Base-by-base conservation (phyloP, 2,329 filamentous ascomycete species). In the Aspergillus sp. region DNA sequence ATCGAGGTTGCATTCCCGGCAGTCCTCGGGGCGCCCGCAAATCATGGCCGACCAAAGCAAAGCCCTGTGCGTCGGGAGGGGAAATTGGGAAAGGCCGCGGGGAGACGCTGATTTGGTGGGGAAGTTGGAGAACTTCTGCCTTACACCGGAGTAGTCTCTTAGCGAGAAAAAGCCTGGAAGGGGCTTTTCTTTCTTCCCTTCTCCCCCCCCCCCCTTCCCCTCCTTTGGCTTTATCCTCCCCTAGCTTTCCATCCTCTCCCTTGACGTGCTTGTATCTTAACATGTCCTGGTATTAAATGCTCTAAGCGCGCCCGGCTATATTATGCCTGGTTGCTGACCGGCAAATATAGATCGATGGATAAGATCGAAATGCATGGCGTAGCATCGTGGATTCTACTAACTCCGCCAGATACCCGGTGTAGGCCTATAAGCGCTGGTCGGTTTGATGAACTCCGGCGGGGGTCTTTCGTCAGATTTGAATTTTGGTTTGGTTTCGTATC, bases 1-100 rank as follows among this genome's bases (percentile, higher is more conserved):
- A 59, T 55, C 55, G 39, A 55, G 50, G 58, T 60, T 63, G 54
- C 59, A 62, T 60, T 29, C 49, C 51, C 45, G 45, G 45, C 45
- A 20, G 18, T 10, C 18, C 46, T 53, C 39, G 51, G 52, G 18
- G 39, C 24, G 24, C 39, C 54, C 20, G 20, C 20, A 20, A 20
- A 20, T 20, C 20, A 20, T 20, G 20, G 20, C 20, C 20, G 20
- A 20, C 20, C 20, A 20, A 20, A 49, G 14, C 32, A 52, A 49
- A 24, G 47, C 53, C 49, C 53, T 56, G 53, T 59, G 55, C 49
- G 52, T 46, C 9, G 51, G 26, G 47, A 32, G 32, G 12, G 22
- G 45, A n/a, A 26, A 39, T 50, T 55, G 32, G 31, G 52, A 45
- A 49, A 46, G 54, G 53, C 20, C 47, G 58, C 51, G 58, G 58